Conservation (phyloP, 2,329 filamentous ascomycete species). For the Tolypocladium amazonense region DNA sequence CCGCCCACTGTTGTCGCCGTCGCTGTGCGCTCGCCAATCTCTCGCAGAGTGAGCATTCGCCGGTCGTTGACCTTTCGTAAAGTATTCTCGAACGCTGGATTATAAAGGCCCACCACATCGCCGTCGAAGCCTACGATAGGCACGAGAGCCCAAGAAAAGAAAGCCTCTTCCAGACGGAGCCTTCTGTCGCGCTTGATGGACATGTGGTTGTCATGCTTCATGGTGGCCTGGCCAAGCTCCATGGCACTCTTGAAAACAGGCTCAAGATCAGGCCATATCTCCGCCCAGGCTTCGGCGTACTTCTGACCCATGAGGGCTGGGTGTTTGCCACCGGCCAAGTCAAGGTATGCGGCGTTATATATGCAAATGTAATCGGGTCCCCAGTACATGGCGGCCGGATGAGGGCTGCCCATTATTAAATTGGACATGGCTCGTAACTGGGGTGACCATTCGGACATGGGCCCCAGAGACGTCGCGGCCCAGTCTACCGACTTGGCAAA, state of each 20-base stretch:
- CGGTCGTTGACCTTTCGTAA: conserved; percentile 67
- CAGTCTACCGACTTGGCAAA: conserved; percentile 66
- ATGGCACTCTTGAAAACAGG: conserved; percentile 58
- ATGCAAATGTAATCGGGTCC: conserved; percentile 56
- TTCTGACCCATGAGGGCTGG: conserved; percentile 63
- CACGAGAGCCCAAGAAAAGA: conserved; percentile 75
- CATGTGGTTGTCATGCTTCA: conserved; percentile 74
- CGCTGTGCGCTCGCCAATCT: conserved; percentile 66
- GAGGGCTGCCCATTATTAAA: conserved; percentile 68
- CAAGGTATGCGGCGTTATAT: conserved; percentile 65
- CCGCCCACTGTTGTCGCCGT: conserved; percentile 59
- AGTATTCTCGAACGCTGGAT: conserved; percentile 75
- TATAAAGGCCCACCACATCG: conserved; percentile 65
- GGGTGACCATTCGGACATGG: conserved; percentile 61
- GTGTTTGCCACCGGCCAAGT: conserved; percentile 67
- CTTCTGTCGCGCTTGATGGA: conserved; percentile 60
- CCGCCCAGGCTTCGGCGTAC: conserved; percentile 58
- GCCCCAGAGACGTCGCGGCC: conserved; percentile 61
- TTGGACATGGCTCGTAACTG: conserved; percentile 72
- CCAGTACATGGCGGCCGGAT: conserved; percentile 73
- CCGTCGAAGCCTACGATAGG: conserved; percentile 67
- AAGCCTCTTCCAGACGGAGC: conserved; percentile 68
- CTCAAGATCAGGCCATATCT: conserved; percentile 64
- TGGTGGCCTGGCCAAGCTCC: conserved; percentile 63
- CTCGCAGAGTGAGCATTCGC: conserved; percentile 67